phyloP scores from a whole-genome alignment of 1,284 basidiomycete species.

The Abortiporus biennis region DNA sequence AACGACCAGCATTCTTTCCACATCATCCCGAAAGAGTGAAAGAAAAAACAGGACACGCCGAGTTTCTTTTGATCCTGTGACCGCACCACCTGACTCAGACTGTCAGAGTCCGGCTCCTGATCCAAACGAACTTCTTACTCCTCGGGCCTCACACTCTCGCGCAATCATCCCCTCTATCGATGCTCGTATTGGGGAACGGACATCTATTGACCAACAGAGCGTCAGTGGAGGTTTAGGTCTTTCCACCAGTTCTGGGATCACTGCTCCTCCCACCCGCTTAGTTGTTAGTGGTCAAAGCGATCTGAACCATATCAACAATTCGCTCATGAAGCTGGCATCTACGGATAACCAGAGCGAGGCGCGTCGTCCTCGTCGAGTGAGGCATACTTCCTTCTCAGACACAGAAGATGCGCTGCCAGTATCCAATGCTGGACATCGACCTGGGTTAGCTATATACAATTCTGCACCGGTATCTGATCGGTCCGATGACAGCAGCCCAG shows the following conservation, averaged over 20 bases:
- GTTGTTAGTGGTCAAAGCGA: constrained; percentile 6
- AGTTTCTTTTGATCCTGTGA: neutral
- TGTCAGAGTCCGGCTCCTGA: neutral
- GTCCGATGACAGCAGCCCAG: neutral
- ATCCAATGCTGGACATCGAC: constrained; percentile 2
- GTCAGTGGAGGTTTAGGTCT: constrained; percentile 6
- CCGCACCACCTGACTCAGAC: neutral
- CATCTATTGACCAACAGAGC: too few species aligned
- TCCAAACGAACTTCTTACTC: neutral
- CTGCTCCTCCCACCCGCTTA: neutral
- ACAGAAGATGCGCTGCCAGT: constrained; percentile 1
- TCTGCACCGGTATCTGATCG: neutral
- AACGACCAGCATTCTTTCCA: too few species aligned
- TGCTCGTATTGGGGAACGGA: neutral
- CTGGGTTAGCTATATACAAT: neutral
- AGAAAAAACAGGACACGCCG: too few species aligned
- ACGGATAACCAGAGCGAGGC: constrained; percentile 3
- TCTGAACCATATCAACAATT: constrained; percentile 7
- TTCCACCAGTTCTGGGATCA: neutral
- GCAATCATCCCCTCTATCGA: too few species aligned
- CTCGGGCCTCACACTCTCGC: neutral
- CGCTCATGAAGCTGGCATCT: constrained; percentile 6
- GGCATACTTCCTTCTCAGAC: constrained; percentile 5
- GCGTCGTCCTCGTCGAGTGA: constrained; percentile 7
- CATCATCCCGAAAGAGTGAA: too few species aligned